Base-by-base conservation (phyloP, 441 rosid species). In the Geranium incanum region DNA sequence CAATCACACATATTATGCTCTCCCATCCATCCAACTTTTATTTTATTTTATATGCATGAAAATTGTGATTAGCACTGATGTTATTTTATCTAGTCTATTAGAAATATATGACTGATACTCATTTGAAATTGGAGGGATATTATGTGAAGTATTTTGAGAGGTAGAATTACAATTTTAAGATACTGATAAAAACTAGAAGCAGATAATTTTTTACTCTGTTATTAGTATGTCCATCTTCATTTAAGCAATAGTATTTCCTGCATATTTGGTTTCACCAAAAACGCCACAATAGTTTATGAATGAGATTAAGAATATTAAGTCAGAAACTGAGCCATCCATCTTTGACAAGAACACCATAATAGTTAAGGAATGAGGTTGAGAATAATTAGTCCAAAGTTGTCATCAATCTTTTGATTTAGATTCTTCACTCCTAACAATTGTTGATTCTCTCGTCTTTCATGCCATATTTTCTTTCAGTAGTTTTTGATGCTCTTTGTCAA, bases 1-100 rank as follows among this genome's bases (percentile, higher is more conserved):
- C 63, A 57, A 57, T 57, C 63, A 57, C 63, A 57, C 63, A 6
- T 57, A 16, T 57, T 18, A 57, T 57, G 23, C 63, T 57, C 21
- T 57, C 63, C 63, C 63, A 8, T 57, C 63, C 63, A 18, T 57
- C 16, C 63, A 57, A 57, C 63, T 57, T 3, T 5, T 57, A 16
- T 57, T 5, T 57, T 57, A 1, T 57, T 8, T 57, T 57, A 5
- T 5, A 16, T 57, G 21, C 21, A 57, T 57, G 63, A 15, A 57
- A 16, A 16, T 57, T 57, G 63, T 6, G 16, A 57, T 57, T 57
- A 15, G 21, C 63, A 57, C 23, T 3, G 0, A 13, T 55, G 62
- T 55, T 55, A 55, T n/a, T 5, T n/a, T 43, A 11, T 43, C 11
- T 6, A 43, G 11, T 43, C 0, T 7, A 43, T 43, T 43, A 43